Percentiles rank a stretch among this genome's conserved stretches.
Evolutionary conservation across 2,329 filamentous ascomycete genomes (phyloP).

Genomic region (Scedosporium dehoogii): DNA sequence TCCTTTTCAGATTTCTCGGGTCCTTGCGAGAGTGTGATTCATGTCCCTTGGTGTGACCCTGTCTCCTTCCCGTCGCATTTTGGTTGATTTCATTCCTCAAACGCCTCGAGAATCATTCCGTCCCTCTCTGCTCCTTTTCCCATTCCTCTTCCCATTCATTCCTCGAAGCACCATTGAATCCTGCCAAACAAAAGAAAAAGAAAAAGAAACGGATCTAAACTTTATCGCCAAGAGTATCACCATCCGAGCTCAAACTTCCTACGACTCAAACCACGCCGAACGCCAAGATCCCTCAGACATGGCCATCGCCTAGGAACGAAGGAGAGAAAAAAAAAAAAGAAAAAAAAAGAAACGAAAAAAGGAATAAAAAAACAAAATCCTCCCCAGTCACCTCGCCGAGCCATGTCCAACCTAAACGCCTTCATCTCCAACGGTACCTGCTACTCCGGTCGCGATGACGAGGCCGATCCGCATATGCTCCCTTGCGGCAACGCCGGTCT

Average conservation of each 20-base stretch:
- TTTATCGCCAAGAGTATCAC: no score
- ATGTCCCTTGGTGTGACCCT: no score
- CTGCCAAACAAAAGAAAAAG: background rate
- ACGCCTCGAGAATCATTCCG: background rate
- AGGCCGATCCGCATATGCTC: slow-evolving; percentile 14
- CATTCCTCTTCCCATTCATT: background rate
- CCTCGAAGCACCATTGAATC: background rate
- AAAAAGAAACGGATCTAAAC: no score
- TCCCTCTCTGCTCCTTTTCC: background rate
- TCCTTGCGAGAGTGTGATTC: no score
- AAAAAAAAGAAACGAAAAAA: no score
- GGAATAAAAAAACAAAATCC: background rate
- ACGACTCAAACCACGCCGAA: no score
- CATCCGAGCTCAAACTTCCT: no score
- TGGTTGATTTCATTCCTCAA: background rate
- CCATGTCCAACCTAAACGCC: slow-evolving; percentile 12
- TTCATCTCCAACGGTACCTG: slow-evolving; percentile 24
- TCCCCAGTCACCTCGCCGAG: background rate
- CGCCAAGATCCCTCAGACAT: no score
- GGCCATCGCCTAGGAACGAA: no score
- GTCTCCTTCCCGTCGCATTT: no score
- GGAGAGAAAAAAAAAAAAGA: no score
- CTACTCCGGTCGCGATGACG: slow-evolving; percentile 13
- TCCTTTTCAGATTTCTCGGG: no score
- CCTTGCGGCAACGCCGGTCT: slow-evolving; percentile 23